Percentiles rank a stretch among this genome's conserved stretches.
phyloP scores from a whole-genome alignment of 148 eudicot genomes.

The Rhododendron vialii region DNA sequence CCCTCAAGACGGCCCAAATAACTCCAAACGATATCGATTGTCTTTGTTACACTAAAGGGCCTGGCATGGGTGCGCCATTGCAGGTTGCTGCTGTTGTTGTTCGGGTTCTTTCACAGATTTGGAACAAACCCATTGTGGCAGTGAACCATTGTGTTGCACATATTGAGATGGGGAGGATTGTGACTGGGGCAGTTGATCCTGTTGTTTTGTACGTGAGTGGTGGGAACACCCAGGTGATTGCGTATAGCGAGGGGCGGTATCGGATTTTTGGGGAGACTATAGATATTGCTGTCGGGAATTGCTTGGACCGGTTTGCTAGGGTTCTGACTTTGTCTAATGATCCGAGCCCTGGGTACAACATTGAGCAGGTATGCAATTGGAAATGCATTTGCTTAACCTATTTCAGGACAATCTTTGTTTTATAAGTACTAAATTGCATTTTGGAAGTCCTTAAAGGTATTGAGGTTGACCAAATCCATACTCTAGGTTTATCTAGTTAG shows the following conservation, averaged over 20 bases:
- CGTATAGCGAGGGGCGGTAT: conserved; percentile 89
- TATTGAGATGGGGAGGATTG: conserved; percentile 95
- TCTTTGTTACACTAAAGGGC: conserved; percentile 94
- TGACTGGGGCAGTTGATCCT: conserved; percentile 88
- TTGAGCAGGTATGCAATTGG: conserved; percentile 66
- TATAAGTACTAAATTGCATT: background rate
- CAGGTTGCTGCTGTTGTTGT: conserved; percentile 84
- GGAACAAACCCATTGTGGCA: conserved; percentile 89
- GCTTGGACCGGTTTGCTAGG: conserved; percentile 92
- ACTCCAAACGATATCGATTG: conserved; percentile 69
- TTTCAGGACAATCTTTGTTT: background rate
- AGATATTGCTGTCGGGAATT: conserved; percentile 96
- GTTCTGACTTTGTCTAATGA: conserved; percentile 83
- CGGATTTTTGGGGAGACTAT: conserved; percentile 97
- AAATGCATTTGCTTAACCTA: background rate
- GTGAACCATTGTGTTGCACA: conserved; percentile 97
- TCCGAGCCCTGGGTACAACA: conserved; percentile 94
- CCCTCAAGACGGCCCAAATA: conserved; percentile 54
- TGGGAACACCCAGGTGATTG: conserved; percentile 95
- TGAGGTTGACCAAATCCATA: background rate
- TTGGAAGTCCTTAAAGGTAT: background rate
- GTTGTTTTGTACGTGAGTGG: conserved; percentile 95
- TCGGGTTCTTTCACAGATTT: conserved; percentile 76
- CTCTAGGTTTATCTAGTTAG: background rate
- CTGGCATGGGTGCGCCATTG: conserved; percentile 93